Percentiles rank a stretch among this genome's conserved stretches.
Evolutionary conservation across 768 basidiomycete species (phyloP).

Genomic region (Kwoniella europaea): DNA sequence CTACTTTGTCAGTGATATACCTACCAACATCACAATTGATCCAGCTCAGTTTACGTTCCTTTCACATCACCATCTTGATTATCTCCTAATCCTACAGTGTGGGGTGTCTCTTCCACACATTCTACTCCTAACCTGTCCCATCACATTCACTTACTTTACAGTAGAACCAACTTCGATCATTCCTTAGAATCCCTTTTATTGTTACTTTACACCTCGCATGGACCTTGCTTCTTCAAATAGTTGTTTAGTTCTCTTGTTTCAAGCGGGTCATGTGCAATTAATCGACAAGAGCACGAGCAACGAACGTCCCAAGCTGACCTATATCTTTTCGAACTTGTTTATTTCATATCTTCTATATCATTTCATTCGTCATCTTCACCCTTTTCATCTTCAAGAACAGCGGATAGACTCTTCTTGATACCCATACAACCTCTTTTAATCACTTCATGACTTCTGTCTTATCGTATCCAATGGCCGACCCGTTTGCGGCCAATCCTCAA

Average conservation of each 20-base stretch:
- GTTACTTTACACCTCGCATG: neutral
- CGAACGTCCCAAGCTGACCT: neutral
- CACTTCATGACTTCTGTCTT: conserved; percentile 50
- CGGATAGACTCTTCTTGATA: neutral
- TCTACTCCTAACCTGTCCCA: neutral
- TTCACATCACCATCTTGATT: neutral
- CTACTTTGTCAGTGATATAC: neutral
- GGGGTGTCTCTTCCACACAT: conserved; percentile 3
- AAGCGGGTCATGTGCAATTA: conserved; percentile 8
- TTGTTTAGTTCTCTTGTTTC: neutral
- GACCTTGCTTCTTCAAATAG: conserved; percentile 1
- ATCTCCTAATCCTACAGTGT: conserved; percentile 1
- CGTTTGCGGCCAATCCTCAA: conserved; percentile 40
- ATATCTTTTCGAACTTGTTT: neutral
- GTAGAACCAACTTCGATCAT: neutral
- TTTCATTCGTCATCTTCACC: neutral
- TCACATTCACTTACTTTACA: neutral
- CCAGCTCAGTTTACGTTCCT: conserved; percentile 10
- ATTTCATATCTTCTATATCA: conserved; percentile 1
- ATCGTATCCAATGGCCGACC: conserved; percentile 48
- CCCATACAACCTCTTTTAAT: neutral
- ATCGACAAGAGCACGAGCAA: neutral
- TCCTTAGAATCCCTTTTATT: too few species aligned
- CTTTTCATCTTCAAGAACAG: neutral
- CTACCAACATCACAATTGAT: neutral